Conservation (phyloP, 2,329 filamentous ascomycete species). For the Chaetomium sp. region DNA sequence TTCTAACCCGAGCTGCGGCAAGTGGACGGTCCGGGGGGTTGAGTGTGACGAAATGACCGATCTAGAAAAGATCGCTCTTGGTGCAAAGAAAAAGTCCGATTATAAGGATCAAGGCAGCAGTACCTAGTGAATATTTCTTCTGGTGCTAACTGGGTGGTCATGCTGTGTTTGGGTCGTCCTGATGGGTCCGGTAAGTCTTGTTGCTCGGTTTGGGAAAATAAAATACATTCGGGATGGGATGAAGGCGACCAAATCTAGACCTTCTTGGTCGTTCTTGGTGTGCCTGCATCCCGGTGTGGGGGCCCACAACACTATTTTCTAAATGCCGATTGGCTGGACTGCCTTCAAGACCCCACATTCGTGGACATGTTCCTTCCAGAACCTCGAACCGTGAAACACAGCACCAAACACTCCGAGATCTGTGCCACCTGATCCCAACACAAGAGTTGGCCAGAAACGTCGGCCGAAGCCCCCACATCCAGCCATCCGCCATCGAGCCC, state of each 20-base stretch:
- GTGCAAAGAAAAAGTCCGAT: neutral
- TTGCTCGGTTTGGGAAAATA: neutral
- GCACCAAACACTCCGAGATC: too few species aligned
- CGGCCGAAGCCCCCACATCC: neutral
- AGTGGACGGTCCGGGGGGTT: neutral
- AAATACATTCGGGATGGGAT: neutral
- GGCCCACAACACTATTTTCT: neutral
- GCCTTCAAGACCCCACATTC: neutral
- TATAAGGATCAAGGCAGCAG: neutral
- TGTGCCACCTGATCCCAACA: neutral
- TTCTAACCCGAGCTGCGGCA: neutral
- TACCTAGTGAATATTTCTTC: neutral
- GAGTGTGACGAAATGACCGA: neutral
- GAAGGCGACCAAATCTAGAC: neutral
- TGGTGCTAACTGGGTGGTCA: neutral
- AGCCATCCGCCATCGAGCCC: neutral
- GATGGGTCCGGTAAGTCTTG: neutral
- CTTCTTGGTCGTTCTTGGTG: neutral
- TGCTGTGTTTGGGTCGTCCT: neutral
- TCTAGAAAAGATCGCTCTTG: neutral
- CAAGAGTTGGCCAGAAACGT: constrained; percentile 11
- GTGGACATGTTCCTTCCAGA: neutral
- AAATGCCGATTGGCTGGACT: neutral
- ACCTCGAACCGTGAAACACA: neutral
- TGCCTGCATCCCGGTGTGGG: neutral